Base-by-base conservation (phyloP, 2,329 filamentous ascomycete species). In the Aspergillus brunneoviolaceus region DNA sequence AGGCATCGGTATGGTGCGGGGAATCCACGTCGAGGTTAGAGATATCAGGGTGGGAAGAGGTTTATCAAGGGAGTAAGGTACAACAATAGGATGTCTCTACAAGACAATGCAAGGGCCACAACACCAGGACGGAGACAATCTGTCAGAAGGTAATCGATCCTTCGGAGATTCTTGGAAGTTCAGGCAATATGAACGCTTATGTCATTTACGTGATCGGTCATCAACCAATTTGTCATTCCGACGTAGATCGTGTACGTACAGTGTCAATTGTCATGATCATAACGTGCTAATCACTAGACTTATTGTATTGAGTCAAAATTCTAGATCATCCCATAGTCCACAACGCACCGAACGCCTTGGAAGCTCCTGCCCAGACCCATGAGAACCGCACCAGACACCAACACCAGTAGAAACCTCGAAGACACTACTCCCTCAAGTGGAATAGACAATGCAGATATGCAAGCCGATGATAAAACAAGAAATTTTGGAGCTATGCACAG, bases 261-360 rank as follows among this genome's bases (percentile, higher is more conserved):
- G 33, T 58, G 25, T 65, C 57, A 60, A 50, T 57, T 42, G 29
- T 47, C 54, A 57, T 29, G 58, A 61, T 59, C 52, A 56, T 49
- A 47, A 55, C 47, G 49, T 60, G 56, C 50, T 49, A 61, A 56
- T 60, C 55, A 61, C 49, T 58, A 62, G 45, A 60, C 57, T 59
- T 49, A 53, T 59, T 64, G 49, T 45, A 59, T 55, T 63, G 55
- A 61, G 65, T 49, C 62, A 61, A 65, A 62, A 47, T 63, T 67
- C 57, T 61, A 61, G 61, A 62, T 65, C 62, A 60, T 64, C 58
- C 56, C 56, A 66, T 53, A 59, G 65, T 66, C 59, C 67, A 58
- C 52, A 63, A 51, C 52, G 57, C 58, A 61, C 67, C 68, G 61
- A 60, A 74, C 70, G 68, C 72, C 71, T 51, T 57, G 59, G 61